Evolutionary conservation across 2,329 filamentous ascomycete genomes (phyloP), one percentile per base, ranked within the genome.

Genomic region (Corynespora cassiicola): DNA sequence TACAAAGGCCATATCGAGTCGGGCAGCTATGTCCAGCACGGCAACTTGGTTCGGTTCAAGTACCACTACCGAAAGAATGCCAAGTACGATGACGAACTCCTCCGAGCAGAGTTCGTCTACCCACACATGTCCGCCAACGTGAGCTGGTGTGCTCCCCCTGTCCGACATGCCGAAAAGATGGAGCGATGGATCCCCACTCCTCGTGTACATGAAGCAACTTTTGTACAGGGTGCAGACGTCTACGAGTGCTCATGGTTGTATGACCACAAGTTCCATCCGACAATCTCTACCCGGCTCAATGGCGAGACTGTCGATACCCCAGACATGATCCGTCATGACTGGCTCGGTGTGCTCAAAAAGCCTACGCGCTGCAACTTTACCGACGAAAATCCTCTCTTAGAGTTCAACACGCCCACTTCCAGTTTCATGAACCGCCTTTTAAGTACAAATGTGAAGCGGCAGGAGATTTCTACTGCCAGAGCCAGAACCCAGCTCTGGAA

Each of bases 161-260:
- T 71, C 23, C 71, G 70, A 12, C 73, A 75, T 47, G 70, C 74
- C 3, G 73, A 78, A 46, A 77, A 76, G 55, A 66, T 75, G 39
- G 74, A 80, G 31, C 69, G 72, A 31, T 80, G 77, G 76, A 79
- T 80, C 36, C 77, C 78, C 6, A 75, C 77, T 45, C 72, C 77
- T 12, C 75, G 77, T 33, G 75, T 80, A 2, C 78, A 73, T 4
- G 74, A 79, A 55, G 78, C 77, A 4, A 79, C 74, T 0, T 80
- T 80, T 41, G 73, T 79, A 3, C 72, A 79, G 42, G 75, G 72
- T 6, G 61, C 75, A 6, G 73, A 80, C 45, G 72, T 78, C 2
- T 80, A 76, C 43, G 74, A 80, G 52, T 74, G 74, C 38, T 70
- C 70, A 2, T 70, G 68, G 68, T 47, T 66, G 2, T 70, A 70